Conservation (phyloP, 169 alveolate species). For the Cryptosporidium meleagridis region DNA sequence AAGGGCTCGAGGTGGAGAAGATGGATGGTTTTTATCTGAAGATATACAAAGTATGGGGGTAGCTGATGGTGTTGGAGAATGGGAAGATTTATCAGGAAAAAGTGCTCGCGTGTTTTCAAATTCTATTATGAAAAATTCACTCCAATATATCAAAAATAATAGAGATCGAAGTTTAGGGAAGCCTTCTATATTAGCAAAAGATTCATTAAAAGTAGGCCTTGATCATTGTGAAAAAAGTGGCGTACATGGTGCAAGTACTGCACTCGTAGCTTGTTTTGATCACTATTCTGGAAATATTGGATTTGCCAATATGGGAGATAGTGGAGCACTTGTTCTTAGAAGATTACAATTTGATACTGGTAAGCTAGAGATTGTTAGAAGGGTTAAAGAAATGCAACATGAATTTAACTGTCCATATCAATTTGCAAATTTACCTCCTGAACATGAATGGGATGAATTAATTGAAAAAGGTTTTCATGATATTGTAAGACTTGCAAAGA, state of each 20-base stretch:
- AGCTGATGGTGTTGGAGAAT: constrained; percentile 81
- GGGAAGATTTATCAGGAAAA: constrained; percentile 79
- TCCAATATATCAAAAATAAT: constrained; percentile 25
- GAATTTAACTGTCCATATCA: constrained; percentile 79
- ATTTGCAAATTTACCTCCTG: constrained; percentile 76
- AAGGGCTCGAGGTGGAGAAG: constrained; percentile 79
- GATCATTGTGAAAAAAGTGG: constrained; percentile 21
- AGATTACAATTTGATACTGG: constrained; percentile 71
- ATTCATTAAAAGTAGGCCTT: constrained; percentile 32
- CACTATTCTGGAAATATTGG: constrained; percentile 12
- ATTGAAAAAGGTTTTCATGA: constrained; percentile 52
- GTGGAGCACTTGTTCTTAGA: constrained; percentile 76
- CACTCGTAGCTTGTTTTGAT: constrained; percentile 60
- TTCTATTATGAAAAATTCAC: constrained; percentile 67
- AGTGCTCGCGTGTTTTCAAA: constrained; percentile 77
- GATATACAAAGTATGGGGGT: constrained; percentile 76
- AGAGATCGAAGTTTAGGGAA: background rate
- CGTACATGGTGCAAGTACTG: constrained; percentile 69
- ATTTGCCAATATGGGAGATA: constrained; percentile 80
- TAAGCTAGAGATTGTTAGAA: constrained; percentile 74
- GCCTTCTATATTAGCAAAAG: constrained; percentile 39
- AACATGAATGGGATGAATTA: constrained; percentile 59
- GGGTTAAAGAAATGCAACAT: constrained; percentile 79
- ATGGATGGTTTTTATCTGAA: constrained; percentile 78
- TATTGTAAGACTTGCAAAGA: constrained; percentile 42